phyloP scores from a whole-genome alignment of 1,139 yeast species.

The Kodamaea fungicola region DNA sequence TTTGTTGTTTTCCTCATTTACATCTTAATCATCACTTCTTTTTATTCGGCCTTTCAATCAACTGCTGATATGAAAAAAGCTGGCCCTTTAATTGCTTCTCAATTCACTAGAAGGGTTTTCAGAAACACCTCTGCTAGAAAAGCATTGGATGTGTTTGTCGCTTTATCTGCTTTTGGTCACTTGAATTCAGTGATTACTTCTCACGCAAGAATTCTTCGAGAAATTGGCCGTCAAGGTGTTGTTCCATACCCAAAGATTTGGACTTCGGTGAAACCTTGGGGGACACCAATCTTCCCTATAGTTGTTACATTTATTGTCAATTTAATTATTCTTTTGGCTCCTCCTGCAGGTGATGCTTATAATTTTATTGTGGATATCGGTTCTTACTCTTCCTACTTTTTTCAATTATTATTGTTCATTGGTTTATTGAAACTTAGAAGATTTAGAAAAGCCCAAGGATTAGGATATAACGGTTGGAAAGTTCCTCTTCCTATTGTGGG shows the following conservation, averaged over 20 bases:
- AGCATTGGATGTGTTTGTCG: slow-evolving; percentile 35
- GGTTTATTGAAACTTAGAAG: slow-evolving; percentile 35
- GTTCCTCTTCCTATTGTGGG: slow-evolving; percentile 30
- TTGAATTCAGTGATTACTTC: slow-evolving; percentile 36
- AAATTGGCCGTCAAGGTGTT: slow-evolving; percentile 48
- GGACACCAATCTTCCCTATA: slow-evolving; percentile 40
- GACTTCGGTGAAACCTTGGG: slow-evolving; percentile 41
- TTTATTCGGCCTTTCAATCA: slow-evolving; percentile 32
- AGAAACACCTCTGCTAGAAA: slow-evolving; percentile 26
- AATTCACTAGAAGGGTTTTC: slow-evolving; percentile 27
- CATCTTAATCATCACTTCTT: slow-evolving; percentile 34
- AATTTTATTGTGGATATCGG: slow-evolving; percentile 36
- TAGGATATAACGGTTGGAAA: slow-evolving; percentile 29
- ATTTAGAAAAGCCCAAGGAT: slow-evolving; percentile 30
- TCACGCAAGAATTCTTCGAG: slow-evolving; percentile 40
- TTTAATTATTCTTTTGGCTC: slow-evolving; percentile 38
- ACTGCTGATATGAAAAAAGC: slow-evolving; percentile 28
- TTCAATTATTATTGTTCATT: slow-evolving; percentile 30
- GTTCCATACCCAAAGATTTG: slow-evolving; percentile 37
- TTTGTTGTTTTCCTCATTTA: slow-evolving; percentile 32
- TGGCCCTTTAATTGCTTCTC: slow-evolving; percentile 18
- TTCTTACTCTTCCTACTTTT: slow-evolving; percentile 19
- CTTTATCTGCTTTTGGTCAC: slow-evolving; percentile 42
- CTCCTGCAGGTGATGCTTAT: slow-evolving; percentile 46
- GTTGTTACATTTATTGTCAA: slow-evolving; percentile 35